Conservation (phyloP, 768 basidiomycete genomes). For the Leccinum incarnatum region DNA sequence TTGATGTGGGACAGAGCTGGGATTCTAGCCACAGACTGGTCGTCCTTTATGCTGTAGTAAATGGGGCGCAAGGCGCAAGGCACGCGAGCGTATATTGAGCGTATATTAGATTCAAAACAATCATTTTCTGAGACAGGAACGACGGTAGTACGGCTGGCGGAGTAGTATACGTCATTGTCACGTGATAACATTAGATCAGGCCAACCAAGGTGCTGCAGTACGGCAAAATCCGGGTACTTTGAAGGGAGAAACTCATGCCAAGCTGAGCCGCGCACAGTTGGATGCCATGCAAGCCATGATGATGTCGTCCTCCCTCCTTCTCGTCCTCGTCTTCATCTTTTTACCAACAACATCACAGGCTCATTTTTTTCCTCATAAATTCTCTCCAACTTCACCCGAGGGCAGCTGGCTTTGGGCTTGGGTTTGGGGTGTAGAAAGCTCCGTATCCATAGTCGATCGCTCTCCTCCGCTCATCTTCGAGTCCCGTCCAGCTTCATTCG, state of each 20-base stretch:
- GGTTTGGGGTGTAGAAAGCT: conserved; percentile 67
- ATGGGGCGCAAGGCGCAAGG: too few relatives aligned
- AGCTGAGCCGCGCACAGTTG: background rate
- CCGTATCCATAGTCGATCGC: conserved; percentile 75
- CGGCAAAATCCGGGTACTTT: background rate
- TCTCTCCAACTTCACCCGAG: conserved; percentile 43
- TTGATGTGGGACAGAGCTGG: too few relatives aligned
- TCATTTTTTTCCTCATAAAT: conserved; percentile 29
- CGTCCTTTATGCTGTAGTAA: too few relatives aligned
- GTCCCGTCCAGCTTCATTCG: conserved; percentile 75
- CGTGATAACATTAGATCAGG: background rate
- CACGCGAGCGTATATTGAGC: too few relatives aligned
- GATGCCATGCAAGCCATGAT: background rate
- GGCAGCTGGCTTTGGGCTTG: conserved; percentile 58
- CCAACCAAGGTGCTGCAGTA: background rate
- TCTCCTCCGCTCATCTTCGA: conserved; percentile 66
- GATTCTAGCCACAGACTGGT: too few relatives aligned
- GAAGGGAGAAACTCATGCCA: background rate
- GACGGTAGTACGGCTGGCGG: too few relatives aligned
- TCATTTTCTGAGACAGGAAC: too few relatives aligned
- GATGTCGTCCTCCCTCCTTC: background rate
- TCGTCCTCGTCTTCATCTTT: background rate
- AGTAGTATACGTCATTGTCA: too few relatives aligned
- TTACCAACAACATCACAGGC: background rate
- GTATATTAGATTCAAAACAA: too few relatives aligned